Evolutionary conservation across 306 rosid genomes (phyloP).

Genomic region (Spatholobus suberectus): DNA sequence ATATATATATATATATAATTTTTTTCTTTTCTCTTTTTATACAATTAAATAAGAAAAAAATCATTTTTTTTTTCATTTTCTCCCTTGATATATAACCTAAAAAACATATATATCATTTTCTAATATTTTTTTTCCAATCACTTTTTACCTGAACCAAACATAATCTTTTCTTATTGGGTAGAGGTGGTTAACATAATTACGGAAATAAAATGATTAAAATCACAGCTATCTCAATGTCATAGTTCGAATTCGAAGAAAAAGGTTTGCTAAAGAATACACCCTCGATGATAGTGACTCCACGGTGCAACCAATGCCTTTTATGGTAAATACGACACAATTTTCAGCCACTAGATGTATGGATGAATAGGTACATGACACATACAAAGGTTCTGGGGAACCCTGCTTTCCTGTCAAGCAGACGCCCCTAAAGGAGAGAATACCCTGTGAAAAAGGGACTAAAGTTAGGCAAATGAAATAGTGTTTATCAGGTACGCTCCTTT

Average conservation of each 20-base stretch:
- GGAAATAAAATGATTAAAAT: not conserved
- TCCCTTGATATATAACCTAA: too few relatives aligned
- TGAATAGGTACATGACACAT: slow-evolving; percentile 40
- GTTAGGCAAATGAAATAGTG: not conserved
- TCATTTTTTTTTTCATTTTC: too few relatives aligned
- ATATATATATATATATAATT: too few relatives aligned
- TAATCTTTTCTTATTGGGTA: too few relatives aligned
- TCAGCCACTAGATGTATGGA: slow-evolving; percentile 40
- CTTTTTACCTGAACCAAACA: too few relatives aligned
- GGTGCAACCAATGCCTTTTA: slow-evolving; percentile 11
- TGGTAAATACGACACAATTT: slow-evolving; percentile 45
- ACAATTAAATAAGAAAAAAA: too few relatives aligned
- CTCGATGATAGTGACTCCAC: slow-evolving; percentile 40
- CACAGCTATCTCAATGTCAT: not conserved
- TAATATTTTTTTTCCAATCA: too few relatives aligned
- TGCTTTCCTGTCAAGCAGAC: slow-evolving; percentile 8
- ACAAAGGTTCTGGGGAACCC: slow-evolving; percentile 35
- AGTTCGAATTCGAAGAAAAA: not conserved
- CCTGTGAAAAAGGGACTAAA: not conserved
- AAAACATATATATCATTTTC: too few relatives aligned
- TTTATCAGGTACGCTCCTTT: not conserved
- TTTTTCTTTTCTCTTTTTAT: too few relatives aligned
- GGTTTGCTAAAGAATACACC: not conserved
- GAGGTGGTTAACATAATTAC: not conserved
- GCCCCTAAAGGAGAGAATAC: not conserved